Evolutionary conservation across 164 flowering plant species (phyloP).

Genomic region (Hamamelis virginiana): DNA sequence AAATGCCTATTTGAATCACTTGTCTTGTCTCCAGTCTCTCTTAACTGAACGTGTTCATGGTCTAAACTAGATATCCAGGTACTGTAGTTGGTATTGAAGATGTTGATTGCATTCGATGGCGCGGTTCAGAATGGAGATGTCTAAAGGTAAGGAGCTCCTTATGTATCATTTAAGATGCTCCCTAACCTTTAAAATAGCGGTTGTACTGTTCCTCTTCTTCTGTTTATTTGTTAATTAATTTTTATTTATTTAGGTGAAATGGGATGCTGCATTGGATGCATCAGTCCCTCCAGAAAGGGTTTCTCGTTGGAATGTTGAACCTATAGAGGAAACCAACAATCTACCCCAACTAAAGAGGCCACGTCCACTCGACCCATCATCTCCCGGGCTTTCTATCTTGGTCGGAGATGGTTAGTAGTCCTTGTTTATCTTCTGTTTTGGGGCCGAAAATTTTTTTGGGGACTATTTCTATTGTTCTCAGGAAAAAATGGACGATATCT

Average conservation of each 20-base stretch:
- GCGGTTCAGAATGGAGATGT: conserved; percentile 58
- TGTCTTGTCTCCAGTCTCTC: neutral
- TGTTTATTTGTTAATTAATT: neutral
- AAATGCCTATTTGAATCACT: neutral
- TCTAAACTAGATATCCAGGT: conserved; percentile 38
- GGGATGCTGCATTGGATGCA: conserved; percentile 41
- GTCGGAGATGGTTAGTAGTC: conserved; percentile 33
- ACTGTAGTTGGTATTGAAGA: conserved; percentile 46
- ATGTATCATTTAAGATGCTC: neutral
- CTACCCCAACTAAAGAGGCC: conserved; percentile 28
- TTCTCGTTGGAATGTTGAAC: conserved; percentile 58
- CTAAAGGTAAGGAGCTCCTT: conserved; percentile 35
- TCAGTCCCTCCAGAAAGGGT: conserved; percentile 36
- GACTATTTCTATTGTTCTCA: neutral
- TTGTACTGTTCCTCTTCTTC: neutral
- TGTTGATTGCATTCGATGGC: conserved; percentile 48
- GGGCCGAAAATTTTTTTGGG: neutral
- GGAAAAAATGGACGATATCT: neutral
- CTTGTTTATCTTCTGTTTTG: neutral
- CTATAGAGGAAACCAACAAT: conserved; percentile 12
- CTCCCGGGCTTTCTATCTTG: conserved; percentile 18
- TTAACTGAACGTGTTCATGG: neutral
- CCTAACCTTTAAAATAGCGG: neutral
- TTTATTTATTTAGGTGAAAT: conserved; percentile 41
- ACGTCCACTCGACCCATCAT: conserved; percentile 13